Evolutionary conservation across 208 protist genomes (phyloP), one percentile per base, ranked within the genome.

Genomic region (Crithidia fasciculata): DNA sequence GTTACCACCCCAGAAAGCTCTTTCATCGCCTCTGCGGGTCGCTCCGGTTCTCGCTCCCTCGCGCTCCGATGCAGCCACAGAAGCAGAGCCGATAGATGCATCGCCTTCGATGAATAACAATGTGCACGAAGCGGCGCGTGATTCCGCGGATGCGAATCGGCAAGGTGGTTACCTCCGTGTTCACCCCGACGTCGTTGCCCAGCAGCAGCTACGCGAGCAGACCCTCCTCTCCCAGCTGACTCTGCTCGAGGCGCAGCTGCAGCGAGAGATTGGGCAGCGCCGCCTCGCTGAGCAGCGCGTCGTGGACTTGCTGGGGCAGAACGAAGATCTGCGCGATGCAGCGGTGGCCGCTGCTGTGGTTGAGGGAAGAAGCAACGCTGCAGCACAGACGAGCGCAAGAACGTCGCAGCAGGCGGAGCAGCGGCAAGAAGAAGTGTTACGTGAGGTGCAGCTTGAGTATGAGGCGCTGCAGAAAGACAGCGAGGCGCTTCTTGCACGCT

Each of bases 141-240:
- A 28, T 28, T 28, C 28, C 28, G 28, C 28, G 28, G 28, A 28
- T 28, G 28, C 28, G 28, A 28, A 1, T 1, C 28, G 1, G 28
- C 45, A 13, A 49, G 45, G 9, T 49, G 7, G 9, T 0, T 58
- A 45, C 57, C 4, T 5, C 13, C 47, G 74, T 6, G 61, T 74
- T 3, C 74, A 69, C 52, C 67, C 39, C 0, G 74, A 74, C 36
- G 61, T 59, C 2, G 44, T 74, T 10, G 68, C 61, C 0, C 74
- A 74, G 61, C 68, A 74, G 62, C 68, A 80, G 54, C 53, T 74
- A 19, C 67, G 68, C 4, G 74, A 74, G 49, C n/a, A 70, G 28
- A 66, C 53, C 8, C 44, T 80, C 15, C 57, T 52, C 2, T 80
- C 74, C 13, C 61, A 74, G 55, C 55, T 74, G 19, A 37, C 52